Evolutionary conservation across 2,329 filamentous ascomycete species (phyloP), one percentile per base, ranked within the genome.

Genomic region (Pseudogymnoascus sp.): DNA sequence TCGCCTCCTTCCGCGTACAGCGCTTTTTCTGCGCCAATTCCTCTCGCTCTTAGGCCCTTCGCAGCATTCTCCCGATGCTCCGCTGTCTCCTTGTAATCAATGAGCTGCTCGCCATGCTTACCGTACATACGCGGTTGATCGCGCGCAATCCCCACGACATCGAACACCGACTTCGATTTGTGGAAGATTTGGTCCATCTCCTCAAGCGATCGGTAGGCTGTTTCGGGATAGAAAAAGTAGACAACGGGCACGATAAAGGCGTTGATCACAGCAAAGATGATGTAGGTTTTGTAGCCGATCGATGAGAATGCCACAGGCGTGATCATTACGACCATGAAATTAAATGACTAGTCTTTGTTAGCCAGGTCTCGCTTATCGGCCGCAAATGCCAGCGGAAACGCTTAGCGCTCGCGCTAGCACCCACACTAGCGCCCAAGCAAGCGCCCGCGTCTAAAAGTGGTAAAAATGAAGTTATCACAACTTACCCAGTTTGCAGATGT

Each of bases 161-260:
- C 69, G 59, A 79, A 72, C 64, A 72, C 74, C 30, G 72, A 75
- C 20, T 74, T 73, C 1, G 80, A 79, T 68, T 84, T 82, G 65
- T 80, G 78, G 73, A 86, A 86, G 67, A 87, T 85, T 66, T 72
- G 74, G 66, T 87, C 84, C 80, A 88, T 87, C 69, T 87, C 84
- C 70, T 88, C 84, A 18, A 88, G 78, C 1, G 80, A 82, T 39
- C 84, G 78, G 68, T 83, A 83, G 1, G 81, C 81, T 8, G 85
- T 87, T 71, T 87, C 85, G 0, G 84, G 84, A 72, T 82, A 86
- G 75, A 84, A 84, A 72, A 83, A 81, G 70, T 83, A 85, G 22
- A 83, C 65, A n/a, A 68, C 66, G 2, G 68, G 68, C 60, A 70
- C 60, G 57, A 71, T 71, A 63, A 66, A 66, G 6, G 69, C 69